A percentile compares a stretch with the other conserved stretches of the same genome.
Conservation (phyloP, 139 green algal species). For the Coccomyxa sp. region DNA sequence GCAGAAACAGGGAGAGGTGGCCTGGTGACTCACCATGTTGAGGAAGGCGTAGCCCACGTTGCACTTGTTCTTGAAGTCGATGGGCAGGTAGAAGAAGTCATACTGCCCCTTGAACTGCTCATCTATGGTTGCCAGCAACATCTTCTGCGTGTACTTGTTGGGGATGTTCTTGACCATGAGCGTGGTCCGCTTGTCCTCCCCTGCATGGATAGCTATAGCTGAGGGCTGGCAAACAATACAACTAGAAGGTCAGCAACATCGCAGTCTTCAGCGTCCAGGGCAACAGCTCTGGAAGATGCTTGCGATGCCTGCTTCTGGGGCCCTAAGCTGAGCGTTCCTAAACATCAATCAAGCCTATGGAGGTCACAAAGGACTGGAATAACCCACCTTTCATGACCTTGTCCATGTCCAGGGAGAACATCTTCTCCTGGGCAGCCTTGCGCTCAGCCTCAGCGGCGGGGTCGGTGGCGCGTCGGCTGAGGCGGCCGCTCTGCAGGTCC, state of each 20-base stretch:
- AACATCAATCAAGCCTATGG: too few species aligned
- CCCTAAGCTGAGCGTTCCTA: too few species aligned
- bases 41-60: constrained; percentile 99
- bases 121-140: constrained; percentile 93
- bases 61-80: constrained; percentile 99
- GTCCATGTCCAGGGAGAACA: constrained; percentile 83
- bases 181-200: constrained; percentile 90
- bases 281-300: background rate
- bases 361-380: too few species aligned
- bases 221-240: too few species aligned
- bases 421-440: constrained; percentile 68
- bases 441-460: constrained; percentile 72
- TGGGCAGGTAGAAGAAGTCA: constrained; percentile 85
- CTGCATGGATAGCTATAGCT: too few species aligned
- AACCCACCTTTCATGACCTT: constrained; percentile 29
- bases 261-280: background rate
- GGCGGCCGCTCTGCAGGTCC: constrained; percentile 47
- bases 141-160: constrained; percentile 99
- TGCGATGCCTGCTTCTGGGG: background rate
- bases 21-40: constrained; percentile 73
- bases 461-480: constrained; percentile 64
- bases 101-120: constrained; percentile 83
- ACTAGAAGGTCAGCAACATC: background rate
- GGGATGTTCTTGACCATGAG: constrained; percentile 99
- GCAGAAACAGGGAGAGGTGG: background rate